Evolutionary conservation across 2,329 filamentous ascomycete species (phyloP).

Genomic region (Colletotrichum godetiae): DNA sequence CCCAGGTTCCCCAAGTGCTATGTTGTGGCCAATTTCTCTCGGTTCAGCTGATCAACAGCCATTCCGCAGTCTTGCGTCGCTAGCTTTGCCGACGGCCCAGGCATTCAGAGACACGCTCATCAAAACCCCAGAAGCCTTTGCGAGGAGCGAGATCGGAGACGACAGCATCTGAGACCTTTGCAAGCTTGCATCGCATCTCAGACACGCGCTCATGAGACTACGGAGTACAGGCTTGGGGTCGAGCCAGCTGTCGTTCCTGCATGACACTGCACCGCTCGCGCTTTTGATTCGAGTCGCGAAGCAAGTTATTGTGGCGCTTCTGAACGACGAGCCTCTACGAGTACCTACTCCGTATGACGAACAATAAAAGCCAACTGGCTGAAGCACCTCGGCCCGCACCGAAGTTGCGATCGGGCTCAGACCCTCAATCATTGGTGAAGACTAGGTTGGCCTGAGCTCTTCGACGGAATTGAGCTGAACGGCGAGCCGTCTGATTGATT

Average conservation of each 20-base stretch:
- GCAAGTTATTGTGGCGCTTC: background rate
- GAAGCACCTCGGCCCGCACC: background rate
- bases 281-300: background rate
- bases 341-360: background rate
- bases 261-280: background rate
- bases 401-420: background rate
- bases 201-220: conserved; percentile 12
- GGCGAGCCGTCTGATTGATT: background rate
- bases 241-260: background rate
- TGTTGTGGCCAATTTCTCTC: background rate
- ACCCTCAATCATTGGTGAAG: background rate
- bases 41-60: background rate
- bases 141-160: conserved; percentile 16
- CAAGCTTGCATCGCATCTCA: conserved; percentile 15
- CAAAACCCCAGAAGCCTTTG: background rate
- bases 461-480: background rate
- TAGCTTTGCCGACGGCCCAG: background rate
- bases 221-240: background rate
- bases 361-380: background rate
- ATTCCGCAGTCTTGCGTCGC: background rate
- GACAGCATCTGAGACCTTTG: conserved; percentile 20
- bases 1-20: background rate
- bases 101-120: conserved; percentile 11
- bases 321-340: background rate
- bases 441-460: background rate